A percentile compares a stretch with the other conserved stretches of the same genome.
phyloP scores from a whole-genome alignment of 2,329 filamentous ascomycete genomes.

The Apiospora pterosperma region DNA sequence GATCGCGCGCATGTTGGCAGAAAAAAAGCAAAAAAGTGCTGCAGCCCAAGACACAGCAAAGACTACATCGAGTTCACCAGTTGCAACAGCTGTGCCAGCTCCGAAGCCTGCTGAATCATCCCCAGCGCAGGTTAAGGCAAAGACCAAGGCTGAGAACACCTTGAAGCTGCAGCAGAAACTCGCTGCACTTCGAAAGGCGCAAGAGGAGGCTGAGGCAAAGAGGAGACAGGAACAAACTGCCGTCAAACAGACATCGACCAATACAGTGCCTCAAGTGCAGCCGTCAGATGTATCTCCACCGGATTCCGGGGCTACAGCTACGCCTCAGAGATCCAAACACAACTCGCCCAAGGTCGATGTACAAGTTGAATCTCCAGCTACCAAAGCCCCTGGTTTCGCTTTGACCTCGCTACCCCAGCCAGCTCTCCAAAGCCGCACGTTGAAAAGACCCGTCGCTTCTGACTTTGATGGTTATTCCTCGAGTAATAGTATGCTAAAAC shows the following conservation, averaged over 20 bases:
- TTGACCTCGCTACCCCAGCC: constrained; percentile 14
- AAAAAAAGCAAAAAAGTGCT: constrained; percentile 27
- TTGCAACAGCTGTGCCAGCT: constrained; percentile 6
- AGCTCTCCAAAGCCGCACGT: constrained; percentile 22
- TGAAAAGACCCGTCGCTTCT: constrained; percentile 63
- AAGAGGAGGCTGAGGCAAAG: constrained; percentile 23
- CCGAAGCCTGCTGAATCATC: constrained; percentile 7
- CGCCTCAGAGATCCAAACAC: neutral
- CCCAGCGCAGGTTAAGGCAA: constrained; percentile 36
- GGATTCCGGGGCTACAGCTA: neutral
- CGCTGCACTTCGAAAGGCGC: constrained; percentile 63
- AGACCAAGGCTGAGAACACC: constrained; percentile 62
- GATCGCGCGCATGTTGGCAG: constrained; percentile 30
- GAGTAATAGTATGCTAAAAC: constrained; percentile 43
- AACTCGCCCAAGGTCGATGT: constrained; percentile 5
- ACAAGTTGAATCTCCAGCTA: constrained; percentile 14
- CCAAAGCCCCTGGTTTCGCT: constrained; percentile 21
- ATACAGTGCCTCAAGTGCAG: constrained; percentile 4
- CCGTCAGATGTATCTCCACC: neutral
- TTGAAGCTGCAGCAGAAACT: constrained; percentile 73
- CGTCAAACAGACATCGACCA: neutral
- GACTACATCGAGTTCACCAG: constrained; percentile 13
- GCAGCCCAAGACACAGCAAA: constrained; percentile 8
- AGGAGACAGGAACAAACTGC: constrained; percentile 16
- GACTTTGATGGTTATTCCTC: constrained; percentile 62